Evolutionary conservation across 176 grass and related monocot species (phyloP).

Genomic region (Stipa capillata): DNA sequence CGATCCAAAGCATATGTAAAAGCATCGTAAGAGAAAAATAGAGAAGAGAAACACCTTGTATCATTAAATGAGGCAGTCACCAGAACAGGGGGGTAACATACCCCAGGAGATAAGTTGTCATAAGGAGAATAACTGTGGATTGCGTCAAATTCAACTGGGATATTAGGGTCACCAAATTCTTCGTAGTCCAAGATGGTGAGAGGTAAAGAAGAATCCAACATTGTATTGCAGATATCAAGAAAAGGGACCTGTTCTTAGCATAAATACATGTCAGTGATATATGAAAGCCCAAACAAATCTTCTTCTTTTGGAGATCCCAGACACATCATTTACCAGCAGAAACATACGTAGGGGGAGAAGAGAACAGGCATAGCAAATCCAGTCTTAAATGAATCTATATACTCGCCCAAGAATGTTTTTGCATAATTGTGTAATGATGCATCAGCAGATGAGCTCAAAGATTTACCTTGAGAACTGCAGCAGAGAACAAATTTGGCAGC

Average conservation of each 20-base stretch:
- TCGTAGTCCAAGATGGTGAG: conserved; percentile 93
- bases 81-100: conserved; percentile 74
- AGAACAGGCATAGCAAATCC: background rate
- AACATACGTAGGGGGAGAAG: background rate
- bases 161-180: conserved; percentile 83
- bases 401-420: too few species aligned
- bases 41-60: conserved; percentile 51
- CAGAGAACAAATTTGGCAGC: conserved; percentile 74
- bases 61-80: conserved; percentile 80
- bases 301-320: too few species aligned
- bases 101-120: conserved; percentile 48
- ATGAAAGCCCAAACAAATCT: too few species aligned
- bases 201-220: conserved; percentile 88
- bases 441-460: background rate
- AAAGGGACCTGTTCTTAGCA: conserved; percentile 67
- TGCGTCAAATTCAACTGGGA: conserved; percentile 58
- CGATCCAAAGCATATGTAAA: background rate
- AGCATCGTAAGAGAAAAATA: background rate
- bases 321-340: background rate
- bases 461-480: conserved; percentile 87
- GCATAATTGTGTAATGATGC: too few species aligned
- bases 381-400: too few species aligned
- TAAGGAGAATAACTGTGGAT: conserved; percentile 79
- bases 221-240: conserved; percentile 89
- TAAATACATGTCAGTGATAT: conserved; percentile 10